Evolutionary conservation across 2,329 filamentous ascomycete species (phyloP), one percentile per base, ranked within the genome.

Genomic region (Hirsutella rhossiliensis): DNA sequence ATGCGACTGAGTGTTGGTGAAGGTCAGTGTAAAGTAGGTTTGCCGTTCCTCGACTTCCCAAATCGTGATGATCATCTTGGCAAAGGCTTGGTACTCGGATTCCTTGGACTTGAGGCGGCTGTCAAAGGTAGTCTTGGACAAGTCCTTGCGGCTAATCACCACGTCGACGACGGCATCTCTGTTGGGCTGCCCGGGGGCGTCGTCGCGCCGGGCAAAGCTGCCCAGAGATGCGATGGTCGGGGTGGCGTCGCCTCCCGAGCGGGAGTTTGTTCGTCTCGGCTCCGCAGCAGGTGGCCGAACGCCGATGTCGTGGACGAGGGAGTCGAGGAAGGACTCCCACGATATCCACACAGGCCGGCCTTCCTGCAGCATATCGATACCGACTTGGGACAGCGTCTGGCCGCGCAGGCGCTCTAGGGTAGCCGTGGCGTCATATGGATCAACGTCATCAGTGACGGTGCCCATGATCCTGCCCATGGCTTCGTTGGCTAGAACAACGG

Each of bases 51-150:
- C 75, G n/a, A 75, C 68, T 47, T 77, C 72, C 80, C 83, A 89
- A 7, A 85, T 75, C 1, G 80, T 84, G 19, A 88, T 76, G 40
- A 87, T 85, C 80, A 88, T 85, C 50, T 81, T 82, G 19, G 84
- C 80, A 49, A 76, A 76, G 0, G 77, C 61, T 52, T 67, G 68
- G 41, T 59, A 61, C 19, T 64, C 60, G 7, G 58, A 60, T 17
- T 60, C 59, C 47, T 62, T 64, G 11, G 58, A 55, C 45, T 61
- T 62, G 32, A 56, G 54, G 23, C 54, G 58, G 19, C 54, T 52
- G 18, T 64, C 60, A 20, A 63, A 57, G 1, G 51, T 62, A 7
- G 69, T 57, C 43, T 66, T 66, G 42, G 64, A 60, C 17, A 68
- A 56, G 30, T 63, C 60, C 41, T 69, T 66, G 11, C 72, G 69